Base-by-base conservation (phyloP, 306 rosid genomes). In the Biancaea sappan region DNA sequence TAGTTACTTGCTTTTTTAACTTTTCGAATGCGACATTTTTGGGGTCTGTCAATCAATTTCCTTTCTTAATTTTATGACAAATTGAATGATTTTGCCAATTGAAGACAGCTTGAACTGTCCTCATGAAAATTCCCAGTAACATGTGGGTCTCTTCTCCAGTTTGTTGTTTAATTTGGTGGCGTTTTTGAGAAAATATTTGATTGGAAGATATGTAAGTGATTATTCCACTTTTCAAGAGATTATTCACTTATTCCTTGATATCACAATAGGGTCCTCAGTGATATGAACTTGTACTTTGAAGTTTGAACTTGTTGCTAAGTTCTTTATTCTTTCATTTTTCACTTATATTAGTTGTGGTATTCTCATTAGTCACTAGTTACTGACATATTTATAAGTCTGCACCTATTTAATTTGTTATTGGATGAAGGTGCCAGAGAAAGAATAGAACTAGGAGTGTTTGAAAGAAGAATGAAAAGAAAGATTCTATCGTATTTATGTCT, bases 71-170 rank as follows among this genome's bases (percentile, higher is more conserved):
- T 73, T 68, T 61, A 37, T 46, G 12, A 68, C 29, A 38, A 52
- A 32, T 71, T 53, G 19, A 52, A 15, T 24, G 52, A 48, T 31
- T 60, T 14, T 48, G 37, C 25, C 32, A 26, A 51, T 57, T 66
- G 37, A 38, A 66, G 78, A 47, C 19, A 13, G 51, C 24, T 22
- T 64, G 53, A 71, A 40, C 50, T 40, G 40, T 69, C 59, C 67
- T 56, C 10, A 19, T 67, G 37, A 28, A 43, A 76, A 37, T 28
- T 50, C 18, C 21, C 21, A 0, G 15, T 6, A 28, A 6, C 64
- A 29, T 15, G 11, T 57, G 40, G 64, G 5, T 57, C 37, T 57
- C 21, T 3, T 25, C 18, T 65, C 19, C 16, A 24, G n/a, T 38
- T 29, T 65, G 26, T 32, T 24, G 34, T 18, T 51, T 61, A 11